phyloP scores from a whole-genome alignment of 164 flowering plant species.

The Hamamelis virginiana region DNA sequence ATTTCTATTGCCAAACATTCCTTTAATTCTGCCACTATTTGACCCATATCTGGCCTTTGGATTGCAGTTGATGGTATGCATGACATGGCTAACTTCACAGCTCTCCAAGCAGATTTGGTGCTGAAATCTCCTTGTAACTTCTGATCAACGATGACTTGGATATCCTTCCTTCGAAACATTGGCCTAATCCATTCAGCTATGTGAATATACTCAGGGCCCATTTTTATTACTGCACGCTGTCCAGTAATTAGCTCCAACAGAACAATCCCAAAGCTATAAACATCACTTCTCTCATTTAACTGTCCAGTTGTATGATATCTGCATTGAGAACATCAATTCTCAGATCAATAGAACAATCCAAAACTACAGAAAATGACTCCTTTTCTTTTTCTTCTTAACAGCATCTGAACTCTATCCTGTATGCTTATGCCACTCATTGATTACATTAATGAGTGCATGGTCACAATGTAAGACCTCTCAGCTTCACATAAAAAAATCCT shows the following conservation, averaged over 20 bases:
- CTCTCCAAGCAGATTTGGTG: slow-evolving; percentile 27
- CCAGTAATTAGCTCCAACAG: slow-evolving; percentile 28
- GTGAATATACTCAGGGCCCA: not conserved
- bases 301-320: slow-evolving; percentile 10
- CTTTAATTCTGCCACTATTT: slow-evolving; percentile 20
- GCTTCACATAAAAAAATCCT: too few relatives aligned
- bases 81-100: slow-evolving; percentile 27
- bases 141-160: slow-evolving; percentile 22
- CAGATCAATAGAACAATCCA: not conserved
- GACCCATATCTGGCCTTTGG: slow-evolving; percentile 31
- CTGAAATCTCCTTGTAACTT: slow-evolving; percentile 22
- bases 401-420: too few relatives aligned
- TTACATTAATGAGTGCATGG: too few relatives aligned
- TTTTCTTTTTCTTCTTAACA: too few relatives aligned
- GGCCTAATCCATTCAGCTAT: slow-evolving; percentile 19
- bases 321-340: not conserved
- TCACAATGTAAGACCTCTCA: too few relatives aligned
- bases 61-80: slow-evolving; percentile 21
- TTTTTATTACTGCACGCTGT: slow-evolving; percentile 16
- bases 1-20: slow-evolving; percentile 23
- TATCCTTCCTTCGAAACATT: slow-evolving; percentile 17
- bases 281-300: slow-evolving; percentile 28
- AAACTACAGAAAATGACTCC: too few relatives aligned
- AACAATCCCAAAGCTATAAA: slow-evolving; percentile 35
- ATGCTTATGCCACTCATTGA: too few relatives aligned